A percentile compares a stretch with the other conserved stretches of the same genome.
These are phyloP conservation scores for Ilex paraguariensis DNA, from an alignment of 305 asterid genomes.

Conservation along the genomic window DNA sequence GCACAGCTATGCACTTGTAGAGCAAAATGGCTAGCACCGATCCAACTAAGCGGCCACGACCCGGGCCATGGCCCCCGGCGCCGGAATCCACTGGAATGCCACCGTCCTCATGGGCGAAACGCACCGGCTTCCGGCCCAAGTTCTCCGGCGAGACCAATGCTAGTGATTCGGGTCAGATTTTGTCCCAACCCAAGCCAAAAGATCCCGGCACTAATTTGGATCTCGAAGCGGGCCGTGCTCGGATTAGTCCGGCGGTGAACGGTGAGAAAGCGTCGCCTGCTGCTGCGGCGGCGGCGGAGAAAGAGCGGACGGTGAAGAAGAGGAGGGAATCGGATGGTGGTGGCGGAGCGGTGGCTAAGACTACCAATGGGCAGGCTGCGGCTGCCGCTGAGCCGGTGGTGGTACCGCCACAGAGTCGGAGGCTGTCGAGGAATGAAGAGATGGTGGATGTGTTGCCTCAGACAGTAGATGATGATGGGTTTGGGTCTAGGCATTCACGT, in stretches of 20 bases:
- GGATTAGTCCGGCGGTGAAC: constrained; percentile 33
- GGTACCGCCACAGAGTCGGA: constrained; percentile 40
- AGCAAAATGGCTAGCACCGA: constrained; percentile 71
- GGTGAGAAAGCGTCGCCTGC: constrained; percentile 26
- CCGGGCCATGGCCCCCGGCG: constrained; percentile 79
- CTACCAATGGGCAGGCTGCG: constrained; percentile 38
- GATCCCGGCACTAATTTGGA: constrained; percentile 36
- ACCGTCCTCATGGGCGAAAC: constrained; percentile 91
- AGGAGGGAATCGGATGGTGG: constrained; percentile 76
- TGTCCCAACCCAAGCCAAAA: constrained; percentile 16
- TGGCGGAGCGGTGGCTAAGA: constrained; percentile 26
- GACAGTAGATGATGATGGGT: constrained; percentile 67
- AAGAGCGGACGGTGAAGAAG: constrained; percentile 55
- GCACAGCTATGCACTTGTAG: constrained; percentile 29
- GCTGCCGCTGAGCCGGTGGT: constrained; percentile 11
- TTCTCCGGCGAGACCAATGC: constrained; percentile 94
- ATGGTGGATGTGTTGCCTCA: constrained; percentile 52
- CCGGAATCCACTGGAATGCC: constrained; percentile 81
- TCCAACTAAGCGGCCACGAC: constrained; percentile 57
- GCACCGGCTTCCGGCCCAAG: constrained; percentile 92
- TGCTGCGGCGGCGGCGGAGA: constrained; percentile 37
- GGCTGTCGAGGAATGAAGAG: constrained; percentile 41
- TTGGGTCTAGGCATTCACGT: constrained; percentile 62
- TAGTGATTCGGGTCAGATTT: constrained; percentile 66
- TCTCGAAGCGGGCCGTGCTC: constrained; percentile 68